phyloP scores from a whole-genome alignment of 148 eudicot species.

The Cornus kousa region DNA sequence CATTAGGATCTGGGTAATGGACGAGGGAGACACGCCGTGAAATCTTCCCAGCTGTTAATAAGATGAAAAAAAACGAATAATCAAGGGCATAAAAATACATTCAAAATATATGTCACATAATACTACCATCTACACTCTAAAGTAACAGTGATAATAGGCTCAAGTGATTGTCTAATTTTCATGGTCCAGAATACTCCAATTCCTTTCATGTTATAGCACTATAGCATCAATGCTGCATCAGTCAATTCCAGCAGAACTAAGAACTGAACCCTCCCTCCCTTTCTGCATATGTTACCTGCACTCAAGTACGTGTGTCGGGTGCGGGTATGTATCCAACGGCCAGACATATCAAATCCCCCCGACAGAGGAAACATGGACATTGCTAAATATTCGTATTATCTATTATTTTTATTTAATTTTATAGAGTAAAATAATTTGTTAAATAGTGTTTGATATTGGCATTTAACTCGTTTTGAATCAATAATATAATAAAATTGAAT shows the following conservation, averaged over 20 bases:
- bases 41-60: constrained; percentile 69
- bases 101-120: not conserved
- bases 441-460: no score
- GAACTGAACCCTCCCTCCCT: not conserved
- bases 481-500: no score
- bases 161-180: not conserved
- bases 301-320: no score
- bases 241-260: no score
- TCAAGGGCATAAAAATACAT: not conserved
- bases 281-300: no score
- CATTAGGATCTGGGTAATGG: constrained; percentile 76
- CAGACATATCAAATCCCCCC: no score
- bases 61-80: not conserved
- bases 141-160: not conserved
- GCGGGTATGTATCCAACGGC: no score
- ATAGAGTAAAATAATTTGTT: no score
- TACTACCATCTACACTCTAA: not conserved
- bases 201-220: not conserved
- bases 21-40: constrained; percentile 70
- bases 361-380: no score
- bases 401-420: no score
- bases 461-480: no score
- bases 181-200: not conserved
- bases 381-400: no score
- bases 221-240: not conserved